Evolutionary conservation across 495 filamentous ascomycete species (phyloP).

Genomic region (Annulohypoxylon bovei): DNA sequence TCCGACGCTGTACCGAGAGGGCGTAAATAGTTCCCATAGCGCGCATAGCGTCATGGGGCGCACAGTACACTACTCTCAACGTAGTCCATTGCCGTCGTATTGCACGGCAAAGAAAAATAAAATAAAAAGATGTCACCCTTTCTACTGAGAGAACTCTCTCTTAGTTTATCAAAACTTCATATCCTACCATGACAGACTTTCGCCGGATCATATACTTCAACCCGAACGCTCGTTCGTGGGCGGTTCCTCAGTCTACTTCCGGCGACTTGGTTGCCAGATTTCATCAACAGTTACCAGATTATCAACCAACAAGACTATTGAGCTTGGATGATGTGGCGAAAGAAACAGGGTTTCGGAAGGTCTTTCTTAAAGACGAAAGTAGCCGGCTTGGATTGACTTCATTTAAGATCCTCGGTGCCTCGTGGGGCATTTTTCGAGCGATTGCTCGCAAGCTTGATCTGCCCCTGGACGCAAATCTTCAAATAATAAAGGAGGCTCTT

Average conservation of each 20-base stretch:
- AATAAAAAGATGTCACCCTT: not conserved
- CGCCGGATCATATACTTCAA: slow-evolving; percentile 12
- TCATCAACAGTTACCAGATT: slow-evolving; percentile 63
- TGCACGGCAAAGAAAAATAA: not conserved
- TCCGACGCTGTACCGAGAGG: slow-evolving; percentile 11
- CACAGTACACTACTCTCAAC: not conserved
- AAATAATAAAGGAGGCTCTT: slow-evolving; percentile 43
- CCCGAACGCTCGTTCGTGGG: slow-evolving; percentile 9
- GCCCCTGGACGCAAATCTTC: slow-evolving; percentile 40
- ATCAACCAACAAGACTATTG: slow-evolving; percentile 61
- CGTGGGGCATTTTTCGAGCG: slow-evolving; percentile 73
- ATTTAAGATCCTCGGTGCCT: slow-evolving; percentile 75
- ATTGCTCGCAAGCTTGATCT: slow-evolving; percentile 56
- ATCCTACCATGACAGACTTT: not conserved
- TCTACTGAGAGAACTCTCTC: not conserved
- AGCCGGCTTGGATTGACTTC: slow-evolving; percentile 70
- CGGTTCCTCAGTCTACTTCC: not conserved
- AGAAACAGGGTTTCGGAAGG: slow-evolving; percentile 62
- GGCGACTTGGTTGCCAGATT: slow-evolving; percentile 44
- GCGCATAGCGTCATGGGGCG: not conserved
- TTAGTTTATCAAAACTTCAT: not conserved
- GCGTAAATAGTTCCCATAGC: not conserved
- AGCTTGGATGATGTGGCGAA: slow-evolving; percentile 61
- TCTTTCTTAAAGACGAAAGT: slow-evolving; percentile 71
- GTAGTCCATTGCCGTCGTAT: not conserved